Evolutionary conservation across 148 eudicot species (phyloP).

Genomic region (Rhododendron ovatum): DNA sequence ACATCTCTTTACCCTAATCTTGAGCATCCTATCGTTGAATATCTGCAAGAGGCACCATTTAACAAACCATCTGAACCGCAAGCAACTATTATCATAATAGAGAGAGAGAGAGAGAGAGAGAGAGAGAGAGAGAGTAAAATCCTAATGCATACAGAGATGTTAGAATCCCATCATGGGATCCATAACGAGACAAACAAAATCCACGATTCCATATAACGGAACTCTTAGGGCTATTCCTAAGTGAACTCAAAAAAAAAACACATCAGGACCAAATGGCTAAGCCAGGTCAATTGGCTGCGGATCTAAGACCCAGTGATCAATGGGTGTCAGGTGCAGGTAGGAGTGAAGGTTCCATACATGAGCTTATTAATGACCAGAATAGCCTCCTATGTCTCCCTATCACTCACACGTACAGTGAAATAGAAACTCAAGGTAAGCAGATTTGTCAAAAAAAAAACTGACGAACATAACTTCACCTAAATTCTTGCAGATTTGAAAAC

Average conservation of each 20-base stretch:
- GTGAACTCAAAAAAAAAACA: neutral
- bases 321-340: too few relatives aligned
- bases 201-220: neutral
- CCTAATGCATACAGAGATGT: neutral
- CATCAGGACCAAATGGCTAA: neutral
- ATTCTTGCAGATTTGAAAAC: neutral
- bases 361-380: neutral
- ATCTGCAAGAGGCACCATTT: slow-evolving; percentile 46
- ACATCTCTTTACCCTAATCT: slow-evolving; percentile 89
- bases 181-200: neutral
- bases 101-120: neutral
- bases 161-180: neutral
- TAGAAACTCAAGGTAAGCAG: neutral
- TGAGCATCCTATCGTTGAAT: slow-evolving; percentile 84
- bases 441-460: neutral
- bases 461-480: neutral
- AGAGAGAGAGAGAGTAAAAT: neutral
- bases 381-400: neutral
- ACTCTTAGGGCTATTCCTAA: neutral
- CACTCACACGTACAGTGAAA: neutral
- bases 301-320: neutral
- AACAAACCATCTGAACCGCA: neutral
- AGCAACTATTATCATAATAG: neutral
- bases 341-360: neutral
- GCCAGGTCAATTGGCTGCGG: neutral